Evolutionary conservation across 2,329 filamentous ascomycete species (phyloP).

Genomic region (Pochonia chlamydosporia): DNA sequence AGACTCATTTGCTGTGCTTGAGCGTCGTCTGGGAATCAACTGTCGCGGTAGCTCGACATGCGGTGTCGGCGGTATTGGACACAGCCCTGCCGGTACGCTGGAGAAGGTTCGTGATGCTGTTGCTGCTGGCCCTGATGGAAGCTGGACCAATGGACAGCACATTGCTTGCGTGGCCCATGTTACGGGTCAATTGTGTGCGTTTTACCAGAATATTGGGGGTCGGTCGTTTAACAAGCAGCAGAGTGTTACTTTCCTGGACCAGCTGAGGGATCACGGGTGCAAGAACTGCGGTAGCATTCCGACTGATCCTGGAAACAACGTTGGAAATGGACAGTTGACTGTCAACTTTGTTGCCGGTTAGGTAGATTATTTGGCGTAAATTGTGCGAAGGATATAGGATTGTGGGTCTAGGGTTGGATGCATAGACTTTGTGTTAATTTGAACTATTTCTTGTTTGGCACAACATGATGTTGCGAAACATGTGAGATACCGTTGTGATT

Average conservation of each 20-base stretch:
- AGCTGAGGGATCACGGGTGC: conserved; percentile 8
- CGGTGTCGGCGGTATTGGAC: conserved; percentile 6
- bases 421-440: too few species aligned
- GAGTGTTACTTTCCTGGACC: too few species aligned
- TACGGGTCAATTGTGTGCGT: conserved; percentile 9
- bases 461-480: too few species aligned
- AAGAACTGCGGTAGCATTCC: conserved; percentile 9
- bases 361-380: neutral
- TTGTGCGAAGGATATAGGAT: too few species aligned
- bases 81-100: conserved; percentile 7
- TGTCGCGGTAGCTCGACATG: conserved; percentile 9
- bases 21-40: conserved; percentile 8
- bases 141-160: conserved; percentile 6
- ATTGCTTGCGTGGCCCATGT: conserved; percentile 8
- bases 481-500: too few species aligned
- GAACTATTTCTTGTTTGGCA: too few species aligned
- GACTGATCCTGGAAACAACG: conserved; percentile 11
- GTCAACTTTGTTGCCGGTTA: conserved; percentile 10
- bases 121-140: conserved; percentile 5
- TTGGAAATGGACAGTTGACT: conserved; percentile 10
- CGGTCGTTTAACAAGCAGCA: conserved; percentile 9
- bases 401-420: too few species aligned
- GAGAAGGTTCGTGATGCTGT: conserved; percentile 8
- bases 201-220: conserved; percentile 10
- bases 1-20: neutral